These are phyloP conservation scores for Kurtzmaniella quercitrusa DNA, from an alignment of 1,139 yeast genomes.

Conservation along the genomic window DNA sequence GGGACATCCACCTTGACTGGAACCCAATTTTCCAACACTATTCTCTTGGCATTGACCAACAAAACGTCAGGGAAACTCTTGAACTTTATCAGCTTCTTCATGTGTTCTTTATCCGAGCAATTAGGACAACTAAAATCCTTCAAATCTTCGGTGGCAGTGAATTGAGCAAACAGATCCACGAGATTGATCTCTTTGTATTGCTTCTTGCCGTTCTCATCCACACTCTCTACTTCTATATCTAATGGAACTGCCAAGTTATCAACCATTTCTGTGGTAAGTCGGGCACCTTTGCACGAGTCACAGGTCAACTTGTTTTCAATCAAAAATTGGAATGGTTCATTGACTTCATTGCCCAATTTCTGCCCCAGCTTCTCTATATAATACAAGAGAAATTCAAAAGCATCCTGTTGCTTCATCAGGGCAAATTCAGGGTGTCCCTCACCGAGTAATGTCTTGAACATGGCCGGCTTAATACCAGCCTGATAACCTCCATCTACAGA, in stretches of 20 bases:
- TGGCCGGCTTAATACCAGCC: constrained; percentile 70
- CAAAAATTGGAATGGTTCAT: constrained; percentile 58
- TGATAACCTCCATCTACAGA: constrained; percentile 53
- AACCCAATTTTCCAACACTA: constrained; percentile 83
- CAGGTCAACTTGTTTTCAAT: constrained; percentile 66
- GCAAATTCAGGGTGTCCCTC: constrained; percentile 76
- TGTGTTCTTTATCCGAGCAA: constrained; percentile 39
- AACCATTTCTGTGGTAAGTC: constrained; percentile 52
- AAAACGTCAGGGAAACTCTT: constrained; percentile 67
- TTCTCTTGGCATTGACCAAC: constrained; percentile 72
- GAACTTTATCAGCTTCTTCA: constrained; percentile 46
- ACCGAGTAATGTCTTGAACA: constrained; percentile 75
- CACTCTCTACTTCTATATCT: constrained; percentile 28
- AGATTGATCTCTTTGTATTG: constrained; percentile 50
- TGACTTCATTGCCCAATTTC: constrained; percentile 40
- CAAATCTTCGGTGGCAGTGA: constrained; percentile 50
- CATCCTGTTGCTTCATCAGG: constrained; percentile 90
- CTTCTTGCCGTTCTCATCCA: constrained; percentile 42
- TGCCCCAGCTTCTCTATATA: constrained; percentile 61
- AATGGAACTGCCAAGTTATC: constrained; percentile 69
- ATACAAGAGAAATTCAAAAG: constrained; percentile 79
- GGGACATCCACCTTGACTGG: constrained; percentile 82
- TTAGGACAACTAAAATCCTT: constrained; percentile 64
- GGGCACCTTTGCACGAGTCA: constrained; percentile 55
- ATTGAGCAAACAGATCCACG: constrained; percentile 43